Base-by-base conservation (phyloP, 2,329 filamentous ascomycete species). In the Aureobasidium mangrovei region DNA sequence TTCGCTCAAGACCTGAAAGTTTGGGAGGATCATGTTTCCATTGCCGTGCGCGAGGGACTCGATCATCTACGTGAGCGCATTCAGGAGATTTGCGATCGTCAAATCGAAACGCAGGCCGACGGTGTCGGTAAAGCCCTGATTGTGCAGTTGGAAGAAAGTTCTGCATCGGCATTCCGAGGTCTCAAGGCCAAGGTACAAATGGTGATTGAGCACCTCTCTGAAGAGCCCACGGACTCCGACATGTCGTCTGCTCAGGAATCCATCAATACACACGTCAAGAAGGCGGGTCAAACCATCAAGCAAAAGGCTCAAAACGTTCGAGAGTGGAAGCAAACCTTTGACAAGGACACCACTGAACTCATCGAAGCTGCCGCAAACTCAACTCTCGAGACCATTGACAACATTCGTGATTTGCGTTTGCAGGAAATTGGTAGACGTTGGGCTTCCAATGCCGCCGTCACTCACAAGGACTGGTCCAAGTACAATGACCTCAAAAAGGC, bases 391-490 rank as follows among this genome's bases (percentile, higher is more conserved):
- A 88, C 94, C 12, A 79, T 96, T 32, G 86, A 91, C 59, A 81
- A 82, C 64, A 91, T 93, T 57, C 83, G 88, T 40, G 86, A 91
- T 62, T 77, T 95, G 35, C 88, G 90, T 4, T 77, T 96, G 33
- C 88, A 95, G 67, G 88, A 94, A 67, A 89, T 96, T 53, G 91
- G 91, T 55, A 91, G 94, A 83, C 79, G 73, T 57, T 98, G 93
- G 91, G 90, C 91, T 9, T 95, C 88, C 85, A 93, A 90, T 73
- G 90, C 97, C 56, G 89, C 89, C 32, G 81, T 98, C 58, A 95
- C 91, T 1, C 96, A 98, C 76, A 91, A 94, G 69, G 90, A 98
- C 68, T 98, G 93, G 93, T 82, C 85, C 57, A 93, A 91, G 68
- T 98, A 95, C 66, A 90, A 97, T 68, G 82, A 87, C 57, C 76